These are phyloP conservation scores for Fraxinus sp. DNA, from an alignment of 305 asterid genomes.

Conservation along the genomic window DNA sequence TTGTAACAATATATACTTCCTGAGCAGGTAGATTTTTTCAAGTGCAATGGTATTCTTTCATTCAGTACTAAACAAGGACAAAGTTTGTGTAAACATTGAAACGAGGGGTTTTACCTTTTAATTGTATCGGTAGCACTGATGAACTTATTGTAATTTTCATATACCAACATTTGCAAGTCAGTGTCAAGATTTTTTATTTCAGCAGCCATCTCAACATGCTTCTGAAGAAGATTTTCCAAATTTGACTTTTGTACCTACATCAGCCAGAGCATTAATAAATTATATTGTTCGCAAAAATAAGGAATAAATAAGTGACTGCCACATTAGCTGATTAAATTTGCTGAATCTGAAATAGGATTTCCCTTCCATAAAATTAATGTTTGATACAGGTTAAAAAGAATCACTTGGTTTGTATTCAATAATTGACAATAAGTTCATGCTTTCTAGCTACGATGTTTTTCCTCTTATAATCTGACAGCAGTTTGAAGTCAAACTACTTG, in stretches of 20 bases:
- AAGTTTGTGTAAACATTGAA: constrained; percentile 10
- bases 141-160: constrained; percentile 97
- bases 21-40: background rate
- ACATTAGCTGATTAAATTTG: background rate
- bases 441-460: background rate
- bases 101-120: constrained; percentile 57
- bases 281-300: background rate
- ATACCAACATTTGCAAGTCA: constrained; percentile 96
- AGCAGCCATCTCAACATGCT: constrained; percentile 98
- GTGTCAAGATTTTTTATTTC: constrained; percentile 96
- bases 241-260: constrained; percentile 85
- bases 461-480: background rate
- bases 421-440: background rate
- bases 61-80: constrained; percentile 9
- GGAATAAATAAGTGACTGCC: background rate
- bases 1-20: background rate
- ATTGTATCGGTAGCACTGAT: constrained; percentile 96
- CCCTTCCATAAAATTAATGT: background rate
- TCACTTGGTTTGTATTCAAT: background rate
- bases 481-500: background rate
- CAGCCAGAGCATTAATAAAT: constrained; percentile 10
- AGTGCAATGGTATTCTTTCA: background rate
- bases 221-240: constrained; percentile 90
- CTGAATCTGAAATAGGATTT: background rate
- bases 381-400: background rate